Conservation (phyloP, 768 basidiomycete genomes). For the Trametes cingulata region DNA sequence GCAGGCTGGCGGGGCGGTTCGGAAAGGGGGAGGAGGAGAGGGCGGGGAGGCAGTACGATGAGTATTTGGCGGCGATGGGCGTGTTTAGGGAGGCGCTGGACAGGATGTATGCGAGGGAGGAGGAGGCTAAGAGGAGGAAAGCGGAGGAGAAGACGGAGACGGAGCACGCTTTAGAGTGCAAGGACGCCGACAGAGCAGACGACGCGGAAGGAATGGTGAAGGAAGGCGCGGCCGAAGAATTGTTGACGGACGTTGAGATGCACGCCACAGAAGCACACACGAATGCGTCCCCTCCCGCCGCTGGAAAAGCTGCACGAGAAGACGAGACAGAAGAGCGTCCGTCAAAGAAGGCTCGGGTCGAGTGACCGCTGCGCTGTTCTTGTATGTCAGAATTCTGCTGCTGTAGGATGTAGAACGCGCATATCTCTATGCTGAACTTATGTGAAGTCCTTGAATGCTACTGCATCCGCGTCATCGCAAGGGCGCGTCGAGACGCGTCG, state of each 20-base stretch:
- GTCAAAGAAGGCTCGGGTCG: background rate
- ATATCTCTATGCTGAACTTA: no score
- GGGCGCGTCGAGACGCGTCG: no score
- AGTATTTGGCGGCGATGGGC: background rate
- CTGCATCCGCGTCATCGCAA: no score
- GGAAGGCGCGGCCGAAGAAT: no score
- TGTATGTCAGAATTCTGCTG: no score
- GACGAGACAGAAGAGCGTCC: background rate
- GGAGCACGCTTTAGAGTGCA: no score
- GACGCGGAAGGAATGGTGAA: no score
- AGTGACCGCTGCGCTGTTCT: no score
- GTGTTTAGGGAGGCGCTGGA: background rate
- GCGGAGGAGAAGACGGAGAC: background rate
- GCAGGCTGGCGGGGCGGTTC: background rate
- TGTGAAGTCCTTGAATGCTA: background rate
- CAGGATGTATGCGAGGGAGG: background rate
- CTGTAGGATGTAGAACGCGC: no score
- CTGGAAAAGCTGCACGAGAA: background rate
- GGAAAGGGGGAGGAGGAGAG: background rate
- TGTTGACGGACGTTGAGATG: no score
- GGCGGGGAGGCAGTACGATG: slow-evolving; percentile 5
- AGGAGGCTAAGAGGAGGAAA: background rate
- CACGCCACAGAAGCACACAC: no score
- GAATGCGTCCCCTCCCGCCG: no score
- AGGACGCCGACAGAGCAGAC: background rate